Base-by-base conservation (phyloP, 2,329 filamentous ascomycete species). In the Hymenoscyphus fructigenus region DNA sequence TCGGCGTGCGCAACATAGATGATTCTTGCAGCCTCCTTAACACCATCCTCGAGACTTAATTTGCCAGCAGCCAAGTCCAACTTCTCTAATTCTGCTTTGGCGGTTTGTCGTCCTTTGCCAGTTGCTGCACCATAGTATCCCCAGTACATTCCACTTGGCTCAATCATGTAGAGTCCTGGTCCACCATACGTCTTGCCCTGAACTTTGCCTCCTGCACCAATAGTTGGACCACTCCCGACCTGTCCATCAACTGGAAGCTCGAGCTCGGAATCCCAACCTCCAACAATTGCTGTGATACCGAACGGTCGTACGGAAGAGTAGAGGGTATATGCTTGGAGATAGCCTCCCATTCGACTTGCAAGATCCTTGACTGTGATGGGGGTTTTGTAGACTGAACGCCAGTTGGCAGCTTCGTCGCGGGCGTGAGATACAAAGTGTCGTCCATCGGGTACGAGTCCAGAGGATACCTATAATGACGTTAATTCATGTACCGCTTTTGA, bases 31-130 rank as follows among this genome's bases (percentile, higher is more conserved):
- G 95, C 95, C 83, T 98, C 91, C 84, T 96, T 97, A 75, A 99
- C 92, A 60, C 90, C 95, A 76, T 98, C 89, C 75, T 90, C 83
- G 66, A 99, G 83, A 67, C 89, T 91, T 62, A 98, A 85, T 59
- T 85, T 89, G 63, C 88, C 90, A 12, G 88, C 89, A 62, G 88
- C 84, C 65, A 99, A 86, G 78, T 98, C 92, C 65, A 99, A 85
- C 85, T 99, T 99, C 86, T 99, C 95, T 67, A 99, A 86, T 83
- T 99, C 95, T 9, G 94, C 93, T 85, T 99, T 99, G 76, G 95
- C 95, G 61, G 93, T 90, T 82, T 99, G 95, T 73, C 95, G 87
- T 68, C 95, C 95, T 81, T 99, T 99, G 76, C 95, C 95, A 15
- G 95, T 97, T 59, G 95, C 95, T 47, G 95, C 95, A 73, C 95